Evolutionary conservation across 2,329 filamentous ascomycete species (phyloP).

Genomic region (Fonsecaea monophora): DNA sequence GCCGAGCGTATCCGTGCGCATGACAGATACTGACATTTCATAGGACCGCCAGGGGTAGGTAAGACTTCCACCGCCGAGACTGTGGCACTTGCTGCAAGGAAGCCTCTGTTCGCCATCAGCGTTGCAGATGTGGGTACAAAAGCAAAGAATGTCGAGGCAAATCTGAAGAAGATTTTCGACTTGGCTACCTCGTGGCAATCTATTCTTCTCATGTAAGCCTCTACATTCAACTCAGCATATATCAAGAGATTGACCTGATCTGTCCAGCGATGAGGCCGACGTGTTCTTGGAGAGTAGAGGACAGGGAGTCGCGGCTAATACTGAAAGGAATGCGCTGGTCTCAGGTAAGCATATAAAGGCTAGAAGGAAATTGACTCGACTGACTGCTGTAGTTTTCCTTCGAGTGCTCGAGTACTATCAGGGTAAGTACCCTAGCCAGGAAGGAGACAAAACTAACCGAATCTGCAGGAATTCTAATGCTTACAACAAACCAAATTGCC

Average conservation of each 20-base stretch:
- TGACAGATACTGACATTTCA: not conserved
- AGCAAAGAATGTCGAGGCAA: constrained; percentile 7
- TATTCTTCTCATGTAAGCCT: not conserved
- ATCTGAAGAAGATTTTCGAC: constrained; percentile 36
- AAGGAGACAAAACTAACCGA: not conserved
- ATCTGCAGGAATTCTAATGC: constrained; percentile 33
- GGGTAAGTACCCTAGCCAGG: constrained; percentile 5
- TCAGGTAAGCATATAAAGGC: constrained; percentile 8
- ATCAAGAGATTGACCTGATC: no score
- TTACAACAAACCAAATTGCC: constrained; percentile 41
- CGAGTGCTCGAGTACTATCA: constrained; percentile 40
- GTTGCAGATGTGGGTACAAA: constrained; percentile 20
- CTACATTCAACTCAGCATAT: not conserved
- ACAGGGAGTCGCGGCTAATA: constrained; percentile 24
- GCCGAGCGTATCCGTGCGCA: not conserved
- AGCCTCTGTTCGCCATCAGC: constrained; percentile 35
- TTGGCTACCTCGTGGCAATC: constrained; percentile 26
- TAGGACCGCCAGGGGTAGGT: constrained; percentile 49
- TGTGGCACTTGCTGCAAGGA: constrained; percentile 61
- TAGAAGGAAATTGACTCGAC: not conserved
- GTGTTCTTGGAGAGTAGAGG: constrained; percentile 28
- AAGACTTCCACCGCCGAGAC: constrained; percentile 74
- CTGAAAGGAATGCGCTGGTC: constrained; percentile 39
- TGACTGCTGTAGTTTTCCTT: constrained; percentile 32
- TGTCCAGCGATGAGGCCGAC: constrained; percentile 29